Base-by-base conservation (phyloP, 1,284 basidiomycete genomes). In the Heliocybe sulcata region DNA sequence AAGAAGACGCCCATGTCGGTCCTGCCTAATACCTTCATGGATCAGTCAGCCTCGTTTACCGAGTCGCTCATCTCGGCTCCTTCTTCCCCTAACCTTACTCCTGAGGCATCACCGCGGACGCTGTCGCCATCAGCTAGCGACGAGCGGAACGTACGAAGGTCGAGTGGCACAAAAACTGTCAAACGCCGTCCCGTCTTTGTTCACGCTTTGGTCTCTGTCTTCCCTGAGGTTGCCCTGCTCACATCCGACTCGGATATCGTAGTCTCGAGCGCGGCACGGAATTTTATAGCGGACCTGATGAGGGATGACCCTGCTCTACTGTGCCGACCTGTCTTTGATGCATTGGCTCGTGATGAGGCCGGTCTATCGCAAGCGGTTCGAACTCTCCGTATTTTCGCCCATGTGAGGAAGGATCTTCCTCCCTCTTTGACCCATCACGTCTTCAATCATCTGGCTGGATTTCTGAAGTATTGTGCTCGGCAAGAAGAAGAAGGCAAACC, bases 371-470 rank as follows among this genome's bases (percentile, higher is more conserved):
- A 66, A 47, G 78, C 82, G 25, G 69, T 80, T 45, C 66, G 76
- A 2, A 72, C 75, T 45, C 66, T 90, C 57, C 73, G 77, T 33
- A 68, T 77, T 27, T 74, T 83, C 59, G 59, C 87, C 11, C 83
- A 87, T 63, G 69, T 81, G 25, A 77, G 77, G 52, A 66, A 72
- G 8, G 59, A 69, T 2, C 67, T 87, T 8, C 87, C 89, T 1
- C 88, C 87, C 1, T 76, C 80, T 0, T 76, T 86, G 68, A 75
- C 85, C 0, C 83, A 90, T 65, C 72, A 80, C 56, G 68, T 87
- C 2, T 80, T 90, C 68, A 90, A 90, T 63, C 77, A 85, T 59
- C 65, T 91, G 3, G 77, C 83, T 6, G 89, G 90, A 1, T 85
- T 82, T 58, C 67, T 92, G 58, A 90, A 88, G 63, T 71, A 74